These are phyloP conservation scores for Plasmodium knowlesi DNA, from an alignment of 169 alveolate species.

Conservation along the genomic window DNA sequence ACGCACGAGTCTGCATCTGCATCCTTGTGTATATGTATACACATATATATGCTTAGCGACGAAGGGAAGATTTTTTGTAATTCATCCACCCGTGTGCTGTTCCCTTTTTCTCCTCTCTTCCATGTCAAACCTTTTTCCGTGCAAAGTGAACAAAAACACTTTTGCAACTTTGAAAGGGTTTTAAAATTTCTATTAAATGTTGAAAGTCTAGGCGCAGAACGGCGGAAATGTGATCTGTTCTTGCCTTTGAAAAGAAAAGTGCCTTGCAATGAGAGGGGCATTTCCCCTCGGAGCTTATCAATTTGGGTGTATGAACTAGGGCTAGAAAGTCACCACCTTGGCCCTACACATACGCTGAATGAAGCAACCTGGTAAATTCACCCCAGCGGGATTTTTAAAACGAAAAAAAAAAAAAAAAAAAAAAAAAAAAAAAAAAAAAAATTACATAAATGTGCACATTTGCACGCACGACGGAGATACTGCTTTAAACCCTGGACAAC, in stretches of 20 bases:
- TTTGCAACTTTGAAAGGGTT: not conserved
- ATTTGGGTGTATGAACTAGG: not conserved
- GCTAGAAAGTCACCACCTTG: not conserved
- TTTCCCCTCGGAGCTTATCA: not conserved
- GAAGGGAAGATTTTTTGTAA: not conserved
- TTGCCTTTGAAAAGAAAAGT: not conserved
- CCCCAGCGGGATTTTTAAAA: not conserved
- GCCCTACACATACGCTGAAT: not conserved
- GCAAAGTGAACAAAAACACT: not conserved
- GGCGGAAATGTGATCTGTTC: not conserved
- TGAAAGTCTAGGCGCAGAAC: not conserved
- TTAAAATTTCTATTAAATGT: not conserved
- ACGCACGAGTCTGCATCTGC: not conserved
- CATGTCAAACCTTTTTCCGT: not conserved
- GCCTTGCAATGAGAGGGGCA: not conserved
- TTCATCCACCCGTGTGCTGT: not conserved
- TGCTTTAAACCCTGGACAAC: not conserved
- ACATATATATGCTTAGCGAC: not conserved
- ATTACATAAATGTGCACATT: not conserved
- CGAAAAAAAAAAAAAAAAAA: not conserved
- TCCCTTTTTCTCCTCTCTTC: not conserved
- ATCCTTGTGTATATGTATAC: not conserved
- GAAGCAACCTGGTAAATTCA: not conserved
- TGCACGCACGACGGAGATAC: not conserved
- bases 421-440: not conserved